Evolutionary conservation across 495 filamentous ascomycete species (phyloP), one percentile per base, ranked within the genome.

Genomic region (Melanomma pulvis-pyrius): DNA sequence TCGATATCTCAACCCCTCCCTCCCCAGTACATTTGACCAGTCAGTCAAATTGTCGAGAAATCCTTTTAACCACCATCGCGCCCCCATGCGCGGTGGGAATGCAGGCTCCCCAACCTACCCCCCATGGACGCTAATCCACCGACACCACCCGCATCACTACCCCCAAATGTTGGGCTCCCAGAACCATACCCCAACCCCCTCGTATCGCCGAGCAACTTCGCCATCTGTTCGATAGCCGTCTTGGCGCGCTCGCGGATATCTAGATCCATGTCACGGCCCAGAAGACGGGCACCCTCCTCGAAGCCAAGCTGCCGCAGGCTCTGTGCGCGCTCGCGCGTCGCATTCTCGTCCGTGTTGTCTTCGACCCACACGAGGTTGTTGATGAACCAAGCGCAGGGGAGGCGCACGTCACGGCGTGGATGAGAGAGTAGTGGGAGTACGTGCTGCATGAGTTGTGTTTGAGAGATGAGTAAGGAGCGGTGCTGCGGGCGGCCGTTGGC

Each of bases 191-290:
- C 59, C 29, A 34, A 26, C 2, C 59, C 44, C 46, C 61, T 48
- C 13, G 7, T 46, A 13, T 63, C 62, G 1, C 57, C 68, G 32
- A 77, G 56, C 52, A 78, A 71, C 61, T 69, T 65, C 26, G 60
- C 65, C 76, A 96, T 79, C 72, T 92, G 85, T 78, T 84, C 86
- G 8, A 88, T 74, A 6, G 90, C 93, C 48, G 85, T 89, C 79
- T 91, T 96, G 11, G 89, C 91, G 54, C 90, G 79, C 77, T 98
- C 91, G 57, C 86, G 82, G 11, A 96, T 88, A 77, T 96, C 92
- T 61, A 92, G 74, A 69, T 96, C 91, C n/a, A 77, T 75, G 78
- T 98, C 93, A 24, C 86, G 76, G 70, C 86, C 78, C 58, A 96
- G 76, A 67, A 86, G 79, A 47, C 56, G 67, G 0, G 94, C 79